A percentile compares a stretch with the other conserved stretches of the same genome.
Conservation (phyloP, 108 stramenopile genomes). For the Cyclostephanos invisitatus region DNA sequence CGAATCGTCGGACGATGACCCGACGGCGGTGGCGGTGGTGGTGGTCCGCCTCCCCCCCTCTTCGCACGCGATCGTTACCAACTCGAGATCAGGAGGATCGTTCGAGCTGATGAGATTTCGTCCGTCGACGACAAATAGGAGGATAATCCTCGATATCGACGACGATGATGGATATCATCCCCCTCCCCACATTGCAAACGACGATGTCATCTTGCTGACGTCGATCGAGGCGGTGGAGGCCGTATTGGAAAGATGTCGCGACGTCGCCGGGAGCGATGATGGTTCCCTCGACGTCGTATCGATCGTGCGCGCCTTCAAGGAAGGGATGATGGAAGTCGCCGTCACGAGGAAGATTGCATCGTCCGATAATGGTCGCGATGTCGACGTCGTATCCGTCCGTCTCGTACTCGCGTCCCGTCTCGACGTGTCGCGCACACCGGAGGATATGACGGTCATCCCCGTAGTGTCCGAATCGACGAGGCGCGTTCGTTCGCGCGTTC, state of each 20-base stretch:
- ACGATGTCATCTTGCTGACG: background rate
- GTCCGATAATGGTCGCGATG: background rate
- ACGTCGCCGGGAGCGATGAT: background rate
- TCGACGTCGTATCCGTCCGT: background rate
- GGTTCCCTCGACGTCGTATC: background rate
- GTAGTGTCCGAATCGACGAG: too few species aligned
- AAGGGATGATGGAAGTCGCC: background rate
- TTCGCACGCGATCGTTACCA: background rate
- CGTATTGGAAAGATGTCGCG: background rate
- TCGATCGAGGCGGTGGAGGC: background rate
- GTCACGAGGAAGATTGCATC: background rate
- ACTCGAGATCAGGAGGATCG: background rate
- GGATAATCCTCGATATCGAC: background rate
- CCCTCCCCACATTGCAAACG: background rate
- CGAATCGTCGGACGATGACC: background rate
- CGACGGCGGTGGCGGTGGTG: background rate
- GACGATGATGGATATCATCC: background rate
- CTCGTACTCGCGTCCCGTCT: background rate
- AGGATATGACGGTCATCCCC: background rate
- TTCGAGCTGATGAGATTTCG: constrained; percentile 1
- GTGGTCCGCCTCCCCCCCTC: background rate
- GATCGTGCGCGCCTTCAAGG: background rate
- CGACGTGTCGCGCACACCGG: background rate
- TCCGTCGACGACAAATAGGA: background rate
- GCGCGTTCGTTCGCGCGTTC: constrained; percentile 10